These are phyloP conservation scores for Aspergillus puulaauensis DNA, from an alignment of 2,329 filamentous ascomycete species.

Conservation along the genomic window DNA sequence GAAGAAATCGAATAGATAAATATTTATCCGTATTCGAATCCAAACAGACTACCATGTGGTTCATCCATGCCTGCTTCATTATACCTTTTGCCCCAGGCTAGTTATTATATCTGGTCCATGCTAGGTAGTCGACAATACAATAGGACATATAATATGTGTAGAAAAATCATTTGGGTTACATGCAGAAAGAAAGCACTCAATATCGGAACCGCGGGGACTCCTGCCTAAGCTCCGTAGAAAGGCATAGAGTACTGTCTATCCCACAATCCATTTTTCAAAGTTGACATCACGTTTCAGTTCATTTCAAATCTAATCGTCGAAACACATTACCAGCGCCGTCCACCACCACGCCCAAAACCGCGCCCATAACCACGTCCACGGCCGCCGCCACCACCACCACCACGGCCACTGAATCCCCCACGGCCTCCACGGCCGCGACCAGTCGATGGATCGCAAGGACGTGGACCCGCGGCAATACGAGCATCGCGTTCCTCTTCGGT, in stretches of 20 bases:
- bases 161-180: neutral
- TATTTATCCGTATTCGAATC: neutral
- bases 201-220: neutral
- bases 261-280: neutral
- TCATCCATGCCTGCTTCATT: neutral
- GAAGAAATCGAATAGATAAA: conserved; percentile 42
- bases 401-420: conserved; percentile 15
- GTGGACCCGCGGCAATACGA: conserved; percentile 60
- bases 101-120: neutral
- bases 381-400: conserved; percentile 23
- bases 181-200: neutral
- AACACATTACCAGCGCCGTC: neutral
- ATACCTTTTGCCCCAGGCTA: neutral
- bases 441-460: conserved; percentile 29
- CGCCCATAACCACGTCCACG: conserved; percentile 3
- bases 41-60: neutral
- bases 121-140: neutral
- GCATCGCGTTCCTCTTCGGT: conserved; percentile 67
- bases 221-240: neutral
- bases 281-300: neutral
- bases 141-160: neutral
- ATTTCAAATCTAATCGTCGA: neutral
- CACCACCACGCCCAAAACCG: neutral
- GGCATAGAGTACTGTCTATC: neutral
- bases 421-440: conserved; percentile 24